Evolutionary conservation across 306 rosid genomes (phyloP).

Genomic region (Pyrus pyrifolia): DNA sequence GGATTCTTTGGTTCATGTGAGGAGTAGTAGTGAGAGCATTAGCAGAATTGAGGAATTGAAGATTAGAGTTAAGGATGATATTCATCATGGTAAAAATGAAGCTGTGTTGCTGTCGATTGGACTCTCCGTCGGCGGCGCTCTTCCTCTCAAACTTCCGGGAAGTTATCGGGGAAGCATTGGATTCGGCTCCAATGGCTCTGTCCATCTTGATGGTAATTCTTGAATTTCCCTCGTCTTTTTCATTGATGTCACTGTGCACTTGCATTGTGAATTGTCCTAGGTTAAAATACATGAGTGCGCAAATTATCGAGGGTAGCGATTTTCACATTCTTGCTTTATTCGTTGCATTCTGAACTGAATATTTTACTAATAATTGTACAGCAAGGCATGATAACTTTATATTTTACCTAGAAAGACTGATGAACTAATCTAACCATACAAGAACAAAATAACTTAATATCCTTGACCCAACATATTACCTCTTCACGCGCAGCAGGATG

Average conservation of each 20-base stretch:
- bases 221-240: not conserved
- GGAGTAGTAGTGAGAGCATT: constrained; percentile 27
- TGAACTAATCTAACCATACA: no score
- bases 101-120: constrained; percentile 57
- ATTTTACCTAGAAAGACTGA: no score
- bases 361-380: no score
- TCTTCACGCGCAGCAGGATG: not conserved
- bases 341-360: no score
- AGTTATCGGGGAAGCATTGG: constrained; percentile 86
- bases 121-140: constrained; percentile 49
- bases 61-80: constrained; percentile 29
- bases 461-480: no score
- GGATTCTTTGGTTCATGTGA: constrained; percentile 52
- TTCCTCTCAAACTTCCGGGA: constrained; percentile 66
- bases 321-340: not conserved
- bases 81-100: constrained; percentile 30
- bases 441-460: no score
- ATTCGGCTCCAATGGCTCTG: constrained; percentile 84
- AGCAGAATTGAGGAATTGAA: constrained; percentile 52
- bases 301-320: not conserved
- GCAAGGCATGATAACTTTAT: no score
- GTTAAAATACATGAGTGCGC: not conserved
- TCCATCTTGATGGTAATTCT: constrained; percentile 73
- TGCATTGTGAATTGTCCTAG: not conserved
- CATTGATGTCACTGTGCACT: not conserved